Evolutionary conservation across 768 basidiomycete species (phyloP).

Genomic region (Mycena pura): DNA sequence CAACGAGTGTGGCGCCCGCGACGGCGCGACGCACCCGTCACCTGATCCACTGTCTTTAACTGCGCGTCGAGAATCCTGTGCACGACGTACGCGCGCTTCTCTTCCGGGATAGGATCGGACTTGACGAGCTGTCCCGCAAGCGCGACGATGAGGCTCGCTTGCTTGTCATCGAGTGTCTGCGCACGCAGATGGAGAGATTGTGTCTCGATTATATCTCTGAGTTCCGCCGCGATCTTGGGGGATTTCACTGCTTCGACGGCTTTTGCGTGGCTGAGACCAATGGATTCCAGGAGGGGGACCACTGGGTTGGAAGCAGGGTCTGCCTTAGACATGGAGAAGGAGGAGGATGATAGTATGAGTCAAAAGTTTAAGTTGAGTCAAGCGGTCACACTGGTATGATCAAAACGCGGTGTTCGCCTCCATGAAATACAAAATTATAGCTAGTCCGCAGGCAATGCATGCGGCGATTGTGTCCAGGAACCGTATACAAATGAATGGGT

Average conservation of each 20-base stretch:
- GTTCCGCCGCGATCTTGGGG: constrained; percentile 72
- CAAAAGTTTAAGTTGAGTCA: not conserved
- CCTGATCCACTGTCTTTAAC: constrained; percentile 85
- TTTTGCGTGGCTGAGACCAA: constrained; percentile 78
- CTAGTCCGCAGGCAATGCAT: not conserved
- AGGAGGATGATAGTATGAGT: constrained; percentile 1
- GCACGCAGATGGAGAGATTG: constrained; percentile 48
- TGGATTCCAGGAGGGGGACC: constrained; percentile 69
- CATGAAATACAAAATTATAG: not conserved
- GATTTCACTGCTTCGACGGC: constrained; percentile 85
- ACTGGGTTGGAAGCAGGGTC: constrained; percentile 35
- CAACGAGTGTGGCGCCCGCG: not conserved
- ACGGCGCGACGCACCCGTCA: constrained; percentile 65
- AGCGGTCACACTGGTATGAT: too few relatives aligned
- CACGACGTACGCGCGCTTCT: constrained; percentile 68
- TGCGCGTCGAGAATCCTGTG: constrained; percentile 73
- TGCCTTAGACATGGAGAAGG: constrained; percentile 1
- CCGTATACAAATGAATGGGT: constrained; percentile 18
- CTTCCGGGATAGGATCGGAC: constrained; percentile 50
- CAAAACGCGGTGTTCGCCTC: too few relatives aligned
- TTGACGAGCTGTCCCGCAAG: constrained; percentile 71
- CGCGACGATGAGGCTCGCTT: constrained; percentile 70
- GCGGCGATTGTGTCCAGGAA: constrained; percentile 1
- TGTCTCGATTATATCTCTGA: constrained; percentile 72
- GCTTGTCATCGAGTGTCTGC: constrained; percentile 77